Evolutionary conservation across 2,329 filamentous ascomycete genomes (phyloP), one percentile per base, ranked within the genome.

Genomic region (Talaromyces sp.): DNA sequence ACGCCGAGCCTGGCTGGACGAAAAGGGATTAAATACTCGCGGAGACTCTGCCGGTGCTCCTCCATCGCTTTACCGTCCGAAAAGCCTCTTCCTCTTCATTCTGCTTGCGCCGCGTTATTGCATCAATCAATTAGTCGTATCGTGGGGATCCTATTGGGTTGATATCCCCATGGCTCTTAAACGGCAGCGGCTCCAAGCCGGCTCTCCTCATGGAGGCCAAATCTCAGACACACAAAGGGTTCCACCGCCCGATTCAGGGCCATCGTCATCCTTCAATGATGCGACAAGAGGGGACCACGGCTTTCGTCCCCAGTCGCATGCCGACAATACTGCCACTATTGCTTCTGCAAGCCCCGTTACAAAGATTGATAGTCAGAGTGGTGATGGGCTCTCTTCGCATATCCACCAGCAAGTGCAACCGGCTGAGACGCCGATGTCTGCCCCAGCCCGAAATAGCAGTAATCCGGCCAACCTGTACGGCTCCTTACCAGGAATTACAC

Each of bases 401-500:
- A 58, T 13, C 22, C 19, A 59, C 16, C 57, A 60, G 39, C 31
- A 24, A 41, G 22, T 27, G 16, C 31, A 39, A 11, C 60, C 48
- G 47, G 45, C 33, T 37, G 65, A 65, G 13, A 65, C 50, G 27
- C 61, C 68, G 67, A 67, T 65, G 54, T 39, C 66, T 59, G 64
- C 68, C 11, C 67, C 68, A 60, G 62, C 64, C 47, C 48, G 24
- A 43, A 41, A 27, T 8, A 43, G 37, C 48, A 31, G 13, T 16
- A 56, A 27, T 13, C 35, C 41, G 48, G 48, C 48, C 11, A 62
- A 56, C 31, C 60, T 71, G 48, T 57, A 69, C 27, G 70, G 70
- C 59, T 67, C 69, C 57, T 63, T 73, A 33, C 70, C 71, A 57
- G 69, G 70, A 33, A 76, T 77, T 41, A 78, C 75, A 35, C 74